A percentile compares a stretch with the other conserved stretches of the same genome.
phyloP scores from a whole-genome alignment of 768 basidiomycete genomes.

The Pisolithus tinctorius region DNA sequence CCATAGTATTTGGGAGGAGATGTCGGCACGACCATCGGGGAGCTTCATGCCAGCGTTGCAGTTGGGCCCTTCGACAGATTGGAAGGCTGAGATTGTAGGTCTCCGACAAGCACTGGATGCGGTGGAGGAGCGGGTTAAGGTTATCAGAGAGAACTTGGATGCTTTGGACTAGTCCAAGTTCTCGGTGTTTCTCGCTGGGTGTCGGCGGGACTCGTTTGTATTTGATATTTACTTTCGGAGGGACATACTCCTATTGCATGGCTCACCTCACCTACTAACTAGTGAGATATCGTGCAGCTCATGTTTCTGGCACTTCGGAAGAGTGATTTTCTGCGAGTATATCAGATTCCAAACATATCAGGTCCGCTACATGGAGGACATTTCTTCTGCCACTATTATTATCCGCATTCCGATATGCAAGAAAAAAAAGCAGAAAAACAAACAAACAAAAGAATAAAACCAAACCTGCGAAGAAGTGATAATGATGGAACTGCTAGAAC shows the following conservation, averaged over 20 bases:
- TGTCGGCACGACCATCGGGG: constrained; percentile 29
- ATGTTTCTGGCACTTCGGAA: background rate
- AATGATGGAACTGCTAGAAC: constrained; percentile 1
- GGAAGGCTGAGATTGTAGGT: constrained; percentile 42
- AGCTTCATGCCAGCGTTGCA: constrained; percentile 1
- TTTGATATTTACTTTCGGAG: background rate
- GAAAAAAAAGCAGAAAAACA: background rate
- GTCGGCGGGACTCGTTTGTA: background rate
- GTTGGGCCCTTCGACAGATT: constrained; percentile 21
- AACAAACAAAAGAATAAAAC: background rate
- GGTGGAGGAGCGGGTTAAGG: constrained; percentile 49
- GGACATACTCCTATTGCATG: background rate
- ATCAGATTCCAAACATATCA: background rate
- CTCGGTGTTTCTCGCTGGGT: too few relatives aligned
- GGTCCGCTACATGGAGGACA: too few relatives aligned
- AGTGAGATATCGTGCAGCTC: background rate
- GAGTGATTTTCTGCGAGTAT: background rate
- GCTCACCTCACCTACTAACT: background rate
- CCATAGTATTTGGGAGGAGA: constrained; percentile 65
- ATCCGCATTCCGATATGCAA: background rate
- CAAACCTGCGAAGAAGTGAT: background rate
- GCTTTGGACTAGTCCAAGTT: constrained; percentile 21
- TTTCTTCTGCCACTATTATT: too few relatives aligned
- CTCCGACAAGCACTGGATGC: constrained; percentile 46
- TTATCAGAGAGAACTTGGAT: constrained; percentile 39